Conservation (phyloP, 345 rosid genomes). For the Populus deltoides region DNA sequence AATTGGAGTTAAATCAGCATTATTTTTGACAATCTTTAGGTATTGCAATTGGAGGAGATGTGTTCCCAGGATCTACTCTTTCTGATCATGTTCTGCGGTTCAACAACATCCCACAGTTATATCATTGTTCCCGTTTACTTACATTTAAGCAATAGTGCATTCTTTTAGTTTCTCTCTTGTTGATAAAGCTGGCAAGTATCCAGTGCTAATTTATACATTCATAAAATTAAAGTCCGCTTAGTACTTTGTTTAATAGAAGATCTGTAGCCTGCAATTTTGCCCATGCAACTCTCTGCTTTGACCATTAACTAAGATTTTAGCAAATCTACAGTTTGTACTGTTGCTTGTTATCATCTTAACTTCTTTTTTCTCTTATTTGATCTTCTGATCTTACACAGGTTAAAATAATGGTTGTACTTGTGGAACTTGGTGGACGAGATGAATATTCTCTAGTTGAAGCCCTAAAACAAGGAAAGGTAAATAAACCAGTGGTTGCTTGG, state of each 20-base stretch:
- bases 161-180: background rate
- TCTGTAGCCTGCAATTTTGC: background rate
- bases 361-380: conserved; percentile 10
- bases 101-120: conserved; percentile 94
- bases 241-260: too few species aligned
- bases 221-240: background rate
- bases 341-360: background rate
- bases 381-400: conserved; percentile 43
- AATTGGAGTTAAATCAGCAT: background rate
- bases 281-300: background rate
- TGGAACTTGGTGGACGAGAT: conserved; percentile 96
- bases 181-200: background rate
- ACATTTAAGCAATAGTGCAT: background rate
- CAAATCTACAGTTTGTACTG: background rate
- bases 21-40: conserved; percentile 47
- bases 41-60: conserved; percentile 98
- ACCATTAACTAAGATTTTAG: background rate
- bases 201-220: too few species aligned
- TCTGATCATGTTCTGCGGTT: conserved; percentile 91
- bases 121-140: background rate
- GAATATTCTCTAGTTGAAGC: conserved; percentile 98
- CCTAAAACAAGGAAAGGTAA: conserved; percentile 84
- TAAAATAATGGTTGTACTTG: conserved; percentile 93
- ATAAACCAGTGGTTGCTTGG: conserved; percentile 96
- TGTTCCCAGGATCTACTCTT: conserved; percentile 91